Conservation (phyloP, 371 early-diverging fungal species). For the Rhizopus delemar region DNA sequence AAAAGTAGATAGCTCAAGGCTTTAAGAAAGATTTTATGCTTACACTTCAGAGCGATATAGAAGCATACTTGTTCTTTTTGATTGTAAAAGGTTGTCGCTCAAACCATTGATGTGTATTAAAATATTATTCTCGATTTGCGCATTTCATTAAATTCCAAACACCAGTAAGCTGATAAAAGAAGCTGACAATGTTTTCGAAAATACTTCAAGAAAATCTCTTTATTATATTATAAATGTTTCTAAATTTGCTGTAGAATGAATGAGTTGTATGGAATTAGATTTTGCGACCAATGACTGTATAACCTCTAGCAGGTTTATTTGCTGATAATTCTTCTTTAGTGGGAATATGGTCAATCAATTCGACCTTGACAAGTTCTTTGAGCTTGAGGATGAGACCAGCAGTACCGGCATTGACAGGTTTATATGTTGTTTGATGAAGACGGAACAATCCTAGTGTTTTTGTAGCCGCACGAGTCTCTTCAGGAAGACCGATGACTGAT, state of each 20-base stretch:
- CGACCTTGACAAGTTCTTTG: constrained; percentile 77
- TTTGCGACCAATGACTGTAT: constrained; percentile 58
- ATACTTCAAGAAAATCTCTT: too few relatives aligned
- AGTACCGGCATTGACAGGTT: constrained; percentile 58
- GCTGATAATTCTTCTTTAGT: constrained; percentile 37
- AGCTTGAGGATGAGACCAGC: constrained; percentile 81
- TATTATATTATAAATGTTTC: background rate
- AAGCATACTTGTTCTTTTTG: too few relatives aligned
- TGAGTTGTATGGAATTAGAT: constrained; percentile 24
- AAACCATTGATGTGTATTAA: too few relatives aligned
- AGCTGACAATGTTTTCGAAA: too few relatives aligned
- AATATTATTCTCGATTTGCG: too few relatives aligned
- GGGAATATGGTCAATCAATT: constrained; percentile 64
- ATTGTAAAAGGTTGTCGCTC: too few relatives aligned
- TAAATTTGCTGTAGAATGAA: constrained; percentile 1
- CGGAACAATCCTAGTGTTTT: constrained; percentile 58
- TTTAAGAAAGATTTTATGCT: too few relatives aligned
- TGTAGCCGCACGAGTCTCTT: constrained; percentile 57
- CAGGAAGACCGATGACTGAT: constrained; percentile 60
- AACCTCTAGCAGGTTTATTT: constrained; percentile 54
- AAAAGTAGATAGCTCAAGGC: too few relatives aligned
- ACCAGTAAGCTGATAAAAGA: too few relatives aligned
- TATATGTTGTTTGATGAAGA: constrained; percentile 61
- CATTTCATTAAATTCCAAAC: too few relatives aligned
- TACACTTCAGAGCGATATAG: too few relatives aligned